These are phyloP conservation scores for Fomitopsis pulvina DNA, from an alignment of 768 basidiomycete genomes.

Conservation along the genomic window DNA sequence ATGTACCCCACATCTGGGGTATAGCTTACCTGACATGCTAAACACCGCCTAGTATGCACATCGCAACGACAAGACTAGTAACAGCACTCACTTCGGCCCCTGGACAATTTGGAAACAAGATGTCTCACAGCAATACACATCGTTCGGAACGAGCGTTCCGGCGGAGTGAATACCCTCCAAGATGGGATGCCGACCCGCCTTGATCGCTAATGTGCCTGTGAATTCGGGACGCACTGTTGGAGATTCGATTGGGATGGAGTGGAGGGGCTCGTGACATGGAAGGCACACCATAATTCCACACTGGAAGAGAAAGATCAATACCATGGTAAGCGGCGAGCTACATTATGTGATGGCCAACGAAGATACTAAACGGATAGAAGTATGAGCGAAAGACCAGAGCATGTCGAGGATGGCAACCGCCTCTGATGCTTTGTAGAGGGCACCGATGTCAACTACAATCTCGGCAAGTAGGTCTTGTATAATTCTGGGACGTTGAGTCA, in stretches of 20 bases:
- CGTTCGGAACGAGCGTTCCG: constrained; percentile 77
- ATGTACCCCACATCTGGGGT: neutral
- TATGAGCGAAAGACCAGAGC: constrained; percentile 82
- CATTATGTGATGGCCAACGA: no score
- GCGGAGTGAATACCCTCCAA: constrained; percentile 67
- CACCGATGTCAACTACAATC: constrained; percentile 66
- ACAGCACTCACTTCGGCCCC: constrained; percentile 70
- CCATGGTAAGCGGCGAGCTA: neutral
- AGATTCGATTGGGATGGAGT: neutral
- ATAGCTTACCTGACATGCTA: constrained; percentile 54
- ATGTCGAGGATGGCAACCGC: constrained; percentile 89
- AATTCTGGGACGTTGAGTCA: constrained; percentile 39
- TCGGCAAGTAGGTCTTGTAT: constrained; percentile 71
- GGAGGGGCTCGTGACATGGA: no score
- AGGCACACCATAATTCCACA: constrained; percentile 41
- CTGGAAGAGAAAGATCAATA: constrained; percentile 16
- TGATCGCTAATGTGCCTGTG: constrained; percentile 85
- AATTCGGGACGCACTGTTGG: constrained; percentile 81
- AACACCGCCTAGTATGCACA: neutral
- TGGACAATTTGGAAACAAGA: constrained; percentile 89
- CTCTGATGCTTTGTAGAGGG: constrained; percentile 86
- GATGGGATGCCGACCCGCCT: constrained; percentile 83
- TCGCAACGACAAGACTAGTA: neutral
- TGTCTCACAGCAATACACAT: constrained; percentile 80
- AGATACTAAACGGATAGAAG: constrained; percentile 56